These are phyloP conservation scores for Alopecurus myosuroides DNA, from an alignment of 176 grass and related monocot genomes.

Conservation along the genomic window DNA sequence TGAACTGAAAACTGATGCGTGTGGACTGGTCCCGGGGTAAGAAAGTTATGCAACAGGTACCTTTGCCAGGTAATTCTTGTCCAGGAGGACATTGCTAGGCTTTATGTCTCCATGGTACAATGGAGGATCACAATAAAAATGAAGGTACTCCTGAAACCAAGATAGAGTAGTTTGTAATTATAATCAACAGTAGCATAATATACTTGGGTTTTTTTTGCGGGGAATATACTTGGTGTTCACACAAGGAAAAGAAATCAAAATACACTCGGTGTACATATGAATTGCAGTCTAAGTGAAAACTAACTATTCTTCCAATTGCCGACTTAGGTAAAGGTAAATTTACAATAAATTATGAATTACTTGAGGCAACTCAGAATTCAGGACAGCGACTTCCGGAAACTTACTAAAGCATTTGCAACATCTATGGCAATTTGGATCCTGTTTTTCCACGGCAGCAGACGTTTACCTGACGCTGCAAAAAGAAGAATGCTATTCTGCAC, in stretches of 20 bases:
- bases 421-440: slow-evolving; percentile 93
- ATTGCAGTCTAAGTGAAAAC: not conserved
- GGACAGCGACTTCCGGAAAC: slow-evolving; percentile 1
- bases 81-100: slow-evolving; percentile 86
- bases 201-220: not conserved
- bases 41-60: slow-evolving; percentile 33
- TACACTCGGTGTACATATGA: not conserved
- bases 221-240: not conserved
- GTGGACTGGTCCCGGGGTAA: not conserved
- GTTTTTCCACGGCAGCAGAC: slow-evolving; percentile 69
- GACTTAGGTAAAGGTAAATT: not conserved
- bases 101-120: slow-evolving; percentile 82
- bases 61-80: slow-evolving; percentile 78
- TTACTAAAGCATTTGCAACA: slow-evolving; percentile 92
- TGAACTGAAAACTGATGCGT: not conserved
- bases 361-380: not conserved
- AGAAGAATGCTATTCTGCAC: slow-evolving; percentile 30
- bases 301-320: not conserved
- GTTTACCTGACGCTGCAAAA: slow-evolving; percentile 58
- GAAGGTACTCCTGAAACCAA: slow-evolving; percentile 88
- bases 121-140: slow-evolving; percentile 87
- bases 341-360: not conserved
- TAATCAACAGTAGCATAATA: not conserved
- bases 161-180: not conserved
- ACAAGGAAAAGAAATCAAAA: not conserved